These are phyloP conservation scores for Torrubiellomyces zombiae DNA, from an alignment of 2,329 filamentous ascomycete genomes.

Conservation along the genomic window DNA sequence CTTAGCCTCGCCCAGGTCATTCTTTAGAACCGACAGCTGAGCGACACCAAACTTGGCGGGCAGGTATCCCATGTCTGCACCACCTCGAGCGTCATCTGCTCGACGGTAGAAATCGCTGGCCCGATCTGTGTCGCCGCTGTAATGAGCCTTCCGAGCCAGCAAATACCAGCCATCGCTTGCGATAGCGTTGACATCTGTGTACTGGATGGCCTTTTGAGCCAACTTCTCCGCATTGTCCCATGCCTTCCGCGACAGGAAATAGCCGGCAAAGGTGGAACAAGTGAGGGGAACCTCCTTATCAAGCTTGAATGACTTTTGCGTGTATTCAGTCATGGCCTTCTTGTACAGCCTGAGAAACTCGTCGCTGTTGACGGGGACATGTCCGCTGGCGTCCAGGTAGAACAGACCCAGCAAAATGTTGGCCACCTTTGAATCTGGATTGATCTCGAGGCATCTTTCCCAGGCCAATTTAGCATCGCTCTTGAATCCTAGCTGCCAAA, in stretches of 20 bases:
- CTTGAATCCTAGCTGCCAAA: conserved; percentile 92
- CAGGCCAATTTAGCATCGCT: conserved; percentile 82
- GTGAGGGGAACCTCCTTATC: conserved; percentile 84
- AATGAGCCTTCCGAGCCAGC: conserved; percentile 80
- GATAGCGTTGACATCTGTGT: conserved; percentile 90
- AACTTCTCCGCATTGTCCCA: conserved; percentile 71
- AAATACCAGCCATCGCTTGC: conserved; percentile 97
- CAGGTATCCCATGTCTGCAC: conserved; percentile 75
- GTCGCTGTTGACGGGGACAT: conserved; percentile 66
- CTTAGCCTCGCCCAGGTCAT: conserved; percentile 82
- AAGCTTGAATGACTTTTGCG: conserved; percentile 81
- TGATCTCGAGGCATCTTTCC: conserved; percentile 72
- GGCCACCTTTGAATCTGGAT: conserved; percentile 70
- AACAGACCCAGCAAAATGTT: conserved; percentile 82
- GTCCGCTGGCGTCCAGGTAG: conserved; percentile 73
- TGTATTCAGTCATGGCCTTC: conserved; percentile 87
- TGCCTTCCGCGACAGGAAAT: conserved; percentile 72
- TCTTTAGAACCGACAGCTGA: conserved; percentile 70
- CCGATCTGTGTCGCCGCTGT: conserved; percentile 54
- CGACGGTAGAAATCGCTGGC: conserved; percentile 78
- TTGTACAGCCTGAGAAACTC: conserved; percentile 77
- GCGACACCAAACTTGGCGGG: conserved; percentile 91
- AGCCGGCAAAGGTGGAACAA: conserved; percentile 76
- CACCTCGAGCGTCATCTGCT: conserved; percentile 82
- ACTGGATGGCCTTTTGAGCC: conserved; percentile 83